Evolutionary conservation across 805 yeast genomes (phyloP).

Genomic region (Zygosaccharomyces gambellarensis): DNA sequence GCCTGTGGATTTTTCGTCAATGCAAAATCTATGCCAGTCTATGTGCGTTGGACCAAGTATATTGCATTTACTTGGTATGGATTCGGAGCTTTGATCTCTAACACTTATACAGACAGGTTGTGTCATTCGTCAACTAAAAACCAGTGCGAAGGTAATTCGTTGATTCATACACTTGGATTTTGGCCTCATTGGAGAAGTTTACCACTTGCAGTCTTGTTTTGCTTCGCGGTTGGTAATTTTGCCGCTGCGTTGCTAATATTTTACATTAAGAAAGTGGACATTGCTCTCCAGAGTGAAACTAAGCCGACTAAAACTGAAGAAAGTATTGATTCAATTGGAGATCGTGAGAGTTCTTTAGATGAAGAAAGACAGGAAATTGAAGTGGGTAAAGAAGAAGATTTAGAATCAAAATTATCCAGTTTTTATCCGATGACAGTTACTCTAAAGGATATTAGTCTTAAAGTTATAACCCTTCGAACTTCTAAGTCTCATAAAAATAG

Average conservation of each 20-base stretch:
- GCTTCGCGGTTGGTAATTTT: conserved; percentile 55
- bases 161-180: conserved; percentile 55
- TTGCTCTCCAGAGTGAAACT: conserved; percentile 24
- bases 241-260: conserved; percentile 46
- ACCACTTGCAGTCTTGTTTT: conserved; percentile 57
- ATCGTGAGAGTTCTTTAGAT: background rate
- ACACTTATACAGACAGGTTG: conserved; percentile 59
- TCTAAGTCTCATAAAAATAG: conserved; percentile 12
- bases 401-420: conserved; percentile 12
- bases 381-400: conserved; percentile 10
- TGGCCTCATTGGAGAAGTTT: conserved; percentile 58
- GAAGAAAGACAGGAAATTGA: background rate
- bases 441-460: conserved; percentile 14
- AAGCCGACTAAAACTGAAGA: conserved; percentile 12
- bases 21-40: conserved; percentile 70
- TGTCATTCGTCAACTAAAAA: conserved; percentile 40
- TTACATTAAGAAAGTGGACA: conserved; percentile 40
- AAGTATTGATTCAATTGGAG: background rate
- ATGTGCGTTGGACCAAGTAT: conserved; percentile 81
- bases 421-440: conserved; percentile 13
- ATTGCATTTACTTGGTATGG: conserved; percentile 74
- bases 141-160: conserved; percentile 42
- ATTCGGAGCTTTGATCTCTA: conserved; percentile 62
- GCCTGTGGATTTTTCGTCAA: conserved; percentile 80
- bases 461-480: conserved; percentile 10